A percentile compares a stretch with the other conserved stretches of the same genome.
Conservation (phyloP, 192 early-diverging fungal genomes). For the Backusella tuberculispora region DNA sequence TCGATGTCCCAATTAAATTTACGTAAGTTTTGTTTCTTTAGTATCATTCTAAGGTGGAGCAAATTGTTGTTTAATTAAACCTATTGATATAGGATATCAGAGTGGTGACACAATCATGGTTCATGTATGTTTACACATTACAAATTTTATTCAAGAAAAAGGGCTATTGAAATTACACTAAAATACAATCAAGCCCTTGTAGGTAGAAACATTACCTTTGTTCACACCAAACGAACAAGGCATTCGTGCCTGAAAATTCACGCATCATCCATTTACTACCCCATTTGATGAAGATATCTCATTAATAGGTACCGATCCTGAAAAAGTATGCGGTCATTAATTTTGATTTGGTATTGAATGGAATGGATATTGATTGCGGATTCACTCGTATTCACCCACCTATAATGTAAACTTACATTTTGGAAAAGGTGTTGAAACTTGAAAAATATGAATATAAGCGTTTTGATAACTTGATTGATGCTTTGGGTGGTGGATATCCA, state of each 20-base stretch:
- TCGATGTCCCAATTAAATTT: conserved; percentile 48
- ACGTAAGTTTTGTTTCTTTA: conserved; percentile 38
- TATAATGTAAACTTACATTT: conserved; percentile 71
- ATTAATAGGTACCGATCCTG: conserved; percentile 63
- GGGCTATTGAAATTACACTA: conserved; percentile 52
- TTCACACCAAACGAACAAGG: conserved; percentile 74
- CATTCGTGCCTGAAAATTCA: conserved; percentile 53
- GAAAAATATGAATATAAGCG: conserved; percentile 54
- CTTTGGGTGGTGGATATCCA: conserved; percentile 82
- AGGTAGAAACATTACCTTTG: conserved; percentile 89
- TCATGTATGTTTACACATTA: conserved; percentile 56
- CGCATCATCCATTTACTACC: conserved; percentile 93
- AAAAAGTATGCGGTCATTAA: conserved; percentile 75
- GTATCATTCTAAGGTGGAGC: no score
- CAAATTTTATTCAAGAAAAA: conserved; percentile 55
- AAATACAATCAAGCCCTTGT: conserved; percentile 69
- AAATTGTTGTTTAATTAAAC: neutral
- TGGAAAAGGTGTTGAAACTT: conserved; percentile 70
- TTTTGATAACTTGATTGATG: conserved; percentile 83
- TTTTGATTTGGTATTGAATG: conserved; percentile 91
- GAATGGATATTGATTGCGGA: conserved; percentile 89
- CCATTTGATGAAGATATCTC: conserved; percentile 71
- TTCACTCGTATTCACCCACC: conserved; percentile 87
- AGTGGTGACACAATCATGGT: conserved; percentile 63
- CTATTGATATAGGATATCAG: conserved; percentile 6